Base-by-base conservation (phyloP, 345 rosid species). In the Gossypium arboreum region DNA sequence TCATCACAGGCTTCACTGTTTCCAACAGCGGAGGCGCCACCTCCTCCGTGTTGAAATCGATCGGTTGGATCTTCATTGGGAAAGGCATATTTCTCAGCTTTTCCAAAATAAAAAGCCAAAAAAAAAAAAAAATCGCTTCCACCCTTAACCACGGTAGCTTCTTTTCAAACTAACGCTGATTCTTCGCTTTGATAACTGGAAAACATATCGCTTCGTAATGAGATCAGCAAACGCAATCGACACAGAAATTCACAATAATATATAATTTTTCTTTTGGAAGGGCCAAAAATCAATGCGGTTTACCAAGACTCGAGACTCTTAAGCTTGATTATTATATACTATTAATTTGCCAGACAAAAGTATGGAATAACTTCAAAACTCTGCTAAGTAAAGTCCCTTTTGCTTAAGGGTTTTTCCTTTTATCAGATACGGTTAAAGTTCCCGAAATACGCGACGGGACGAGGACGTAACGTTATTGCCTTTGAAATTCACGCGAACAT, bases 61-160 rank as follows among this genome's bases (percentile, higher is more conserved):
- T 79, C 68, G 98, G 97, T 76, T 89, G 98, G 74, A 94, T 86
- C 91, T 87, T 94, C 97, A 85, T 85, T 12, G 83, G 83, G 45
- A 75, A 86, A 60, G 91, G 90, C 85, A 87, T 79, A 8, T 74
- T n/a, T 27, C 55, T 68, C 72, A 60, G 76, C 75, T 77, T 48
- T 15, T 22, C 24, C 7, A 22, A 57, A 22, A 57, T 10, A 5
- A 22, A 34, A 34, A 34, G 62, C 15, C 0, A 29, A 45, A 45
- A 45, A 45, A 45, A 47, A 47, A 10, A 56, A 69, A 47, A 54
- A 59, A 17, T 12, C 47, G 50, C 77, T 22, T 63, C 12, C 48
- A 47, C 27, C 20, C 24, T 24, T 13, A 3, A 62, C 13, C 22
- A 60, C 24, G 27, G 54, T 17, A 45, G 48, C 57, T 65, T 11